phyloP scores from a whole-genome alignment of 805 yeast genomes.

The Ogataea corticis region DNA sequence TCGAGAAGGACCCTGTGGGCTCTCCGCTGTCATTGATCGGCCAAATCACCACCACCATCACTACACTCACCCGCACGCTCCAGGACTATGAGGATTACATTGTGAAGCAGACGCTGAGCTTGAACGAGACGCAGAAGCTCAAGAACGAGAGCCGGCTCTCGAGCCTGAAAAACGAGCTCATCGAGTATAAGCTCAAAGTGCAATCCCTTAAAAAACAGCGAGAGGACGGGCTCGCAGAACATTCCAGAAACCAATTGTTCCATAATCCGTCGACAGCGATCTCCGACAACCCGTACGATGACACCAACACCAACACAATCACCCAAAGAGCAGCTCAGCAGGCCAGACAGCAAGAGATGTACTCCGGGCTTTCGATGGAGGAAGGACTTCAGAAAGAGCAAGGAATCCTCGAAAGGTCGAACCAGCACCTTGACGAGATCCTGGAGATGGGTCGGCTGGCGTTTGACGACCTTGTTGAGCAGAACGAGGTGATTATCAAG shows the following conservation, averaged over 20 bases:
- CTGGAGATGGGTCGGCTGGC: constrained; percentile 87
- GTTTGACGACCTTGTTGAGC: constrained; percentile 82
- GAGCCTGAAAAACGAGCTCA: constrained; percentile 51
- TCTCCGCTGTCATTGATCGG: constrained; percentile 67
- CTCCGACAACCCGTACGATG: constrained; percentile 52
- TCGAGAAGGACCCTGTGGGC: constrained; percentile 64
- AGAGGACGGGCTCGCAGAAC: constrained; percentile 50
- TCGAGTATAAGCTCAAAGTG: constrained; percentile 50
- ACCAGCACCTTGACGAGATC: constrained; percentile 83
- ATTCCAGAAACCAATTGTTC: constrained; percentile 52
- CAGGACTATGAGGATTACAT: constrained; percentile 44
- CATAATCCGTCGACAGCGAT: constrained; percentile 28
- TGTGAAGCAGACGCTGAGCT: constrained; percentile 52
- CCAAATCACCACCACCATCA: constrained; percentile 75
- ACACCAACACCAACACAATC: constrained; percentile 22
- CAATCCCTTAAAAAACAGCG: constrained; percentile 54
- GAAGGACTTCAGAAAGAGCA: constrained; percentile 74
- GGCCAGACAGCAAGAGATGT: constrained; percentile 25
- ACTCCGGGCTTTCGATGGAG: constrained; percentile 39
- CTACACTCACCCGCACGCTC: constrained; percentile 73
- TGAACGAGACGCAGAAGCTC: constrained; percentile 49
- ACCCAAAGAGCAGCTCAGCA: constrained; percentile 20
- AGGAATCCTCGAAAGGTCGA: constrained; percentile 62
- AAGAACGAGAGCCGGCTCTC: constrained; percentile 62
- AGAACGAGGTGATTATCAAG: constrained; percentile 66